Base-by-base conservation (phyloP, 108 stramenopile genomes). In the Skeletonema menzelii region DNA sequence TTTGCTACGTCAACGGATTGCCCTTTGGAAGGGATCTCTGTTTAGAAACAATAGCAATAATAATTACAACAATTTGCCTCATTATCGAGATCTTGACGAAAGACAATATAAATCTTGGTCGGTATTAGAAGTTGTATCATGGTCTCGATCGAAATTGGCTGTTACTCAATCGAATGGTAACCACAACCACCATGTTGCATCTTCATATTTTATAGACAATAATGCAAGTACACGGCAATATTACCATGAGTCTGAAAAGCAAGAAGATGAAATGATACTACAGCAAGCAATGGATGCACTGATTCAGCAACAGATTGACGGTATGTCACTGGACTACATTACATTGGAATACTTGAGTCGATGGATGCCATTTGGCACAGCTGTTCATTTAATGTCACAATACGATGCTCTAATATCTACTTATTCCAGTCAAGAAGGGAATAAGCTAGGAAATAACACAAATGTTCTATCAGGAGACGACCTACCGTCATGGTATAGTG, bases 291-390 rank as follows among this genome's bases (percentile, higher is more conserved):
- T 79, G 10, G 5, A 27, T 42, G 65, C 60, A 32, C 32, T 79
- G 47, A 53, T 26, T 24, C 1, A 62, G 10, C 65, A 79, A 34
- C 59, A 47, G 2, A 72, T 79, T 28, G 70, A 79, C 60, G 77
- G 77, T 15, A 11, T 10, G 12, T 67, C 70, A 22, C 69, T 79
- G 20, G 59, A 67, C 19, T 55, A 58, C 62, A 38, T 79, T 46
- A 72, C 65, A 42, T 37, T 79, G 59, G 42, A 79, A 5, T 70
- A 57, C 53, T 63, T 79, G 56, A 37, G 66, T 47, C 14, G 24
- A 13, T 79, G 77, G 27, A 53, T 79, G 28, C 70, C 77, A 7
- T 79, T 79, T 68, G 77, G 77, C 27, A 53, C 67, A 27, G 77
- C 77, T 2, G 77, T 72, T 31, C 59, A 63, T 42, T 40, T 79